A percentile compares a stretch with the other conserved stretches of the same genome.
These are phyloP conservation scores for Hypoxylon rickii DNA, from an alignment of 495 filamentous ascomycete genomes.

Conservation along the genomic window DNA sequence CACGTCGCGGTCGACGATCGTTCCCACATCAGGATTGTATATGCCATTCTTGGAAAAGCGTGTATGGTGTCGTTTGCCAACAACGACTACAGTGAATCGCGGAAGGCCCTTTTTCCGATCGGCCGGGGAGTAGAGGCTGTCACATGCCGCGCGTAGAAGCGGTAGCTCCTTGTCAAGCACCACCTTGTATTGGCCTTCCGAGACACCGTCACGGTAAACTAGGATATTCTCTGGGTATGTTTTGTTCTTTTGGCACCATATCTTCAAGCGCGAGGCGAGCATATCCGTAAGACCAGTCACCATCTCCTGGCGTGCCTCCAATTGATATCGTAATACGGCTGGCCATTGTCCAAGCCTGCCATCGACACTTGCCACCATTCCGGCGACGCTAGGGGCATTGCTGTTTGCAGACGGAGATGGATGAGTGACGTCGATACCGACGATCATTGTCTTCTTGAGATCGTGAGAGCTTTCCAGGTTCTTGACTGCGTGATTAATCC, in stretches of 20 bases:
- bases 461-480: conserved; percentile 50
- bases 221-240: conserved; percentile 67
- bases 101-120: conserved; percentile 50
- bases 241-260: conserved; percentile 54
- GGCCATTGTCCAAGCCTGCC: conserved; percentile 62
- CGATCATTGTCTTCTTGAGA: conserved; percentile 65
- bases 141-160: conserved; percentile 60
- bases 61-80: conserved; percentile 78
- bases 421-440: conserved; percentile 81
- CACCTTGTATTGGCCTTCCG: conserved; percentile 68
- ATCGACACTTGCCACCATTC: conserved; percentile 67
- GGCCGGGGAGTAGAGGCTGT: conserved; percentile 50
- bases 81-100: conserved; percentile 58
- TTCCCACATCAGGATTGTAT: conserved; percentile 66
- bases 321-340: conserved; percentile 57
- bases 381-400: conserved; percentile 66
- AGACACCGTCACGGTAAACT: conserved; percentile 81
- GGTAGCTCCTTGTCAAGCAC: conserved; percentile 63
- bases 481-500: conserved; percentile 65
- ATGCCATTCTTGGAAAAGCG: conserved; percentile 65
- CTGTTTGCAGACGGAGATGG: conserved; percentile 65
- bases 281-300: conserved; percentile 61
- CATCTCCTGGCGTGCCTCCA: conserved; percentile 56
- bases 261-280: conserved; percentile 58
- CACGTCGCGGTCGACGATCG: conserved; percentile 74